phyloP scores from a whole-genome alignment of 345 rosid genomes.

The Viola odorata region DNA sequence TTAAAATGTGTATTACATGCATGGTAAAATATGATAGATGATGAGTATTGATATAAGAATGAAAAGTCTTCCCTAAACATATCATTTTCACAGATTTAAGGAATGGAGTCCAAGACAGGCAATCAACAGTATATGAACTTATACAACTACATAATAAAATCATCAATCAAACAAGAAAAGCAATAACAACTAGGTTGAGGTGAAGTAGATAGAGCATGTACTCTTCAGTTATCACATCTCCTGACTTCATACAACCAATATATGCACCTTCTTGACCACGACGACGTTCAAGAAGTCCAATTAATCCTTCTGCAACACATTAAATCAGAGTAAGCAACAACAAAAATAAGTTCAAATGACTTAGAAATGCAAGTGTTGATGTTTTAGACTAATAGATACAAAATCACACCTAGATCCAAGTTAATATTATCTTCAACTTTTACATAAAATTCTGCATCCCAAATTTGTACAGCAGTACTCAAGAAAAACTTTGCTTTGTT shows the following conservation, averaged over 20 bases:
- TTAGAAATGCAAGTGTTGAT: conserved; percentile 8
- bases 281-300: conserved; percentile 60
- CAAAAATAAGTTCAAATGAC: background rate
- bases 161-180: background rate
- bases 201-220: conserved; percentile 29
- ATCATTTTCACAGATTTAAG: no score
- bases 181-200: conserved; percentile 1
- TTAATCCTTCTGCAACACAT: conserved; percentile 58
- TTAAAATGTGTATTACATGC: no score
- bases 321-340: conserved; percentile 11
- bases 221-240: conserved; percentile 75
- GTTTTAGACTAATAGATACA: conserved; percentile 9
- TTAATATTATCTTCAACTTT: conserved; percentile 78
- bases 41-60: no score
- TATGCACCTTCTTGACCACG: conserved; percentile 73
- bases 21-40: no score
- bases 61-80: no score
- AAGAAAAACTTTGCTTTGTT: conserved; percentile 83
- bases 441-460: conserved; percentile 93
- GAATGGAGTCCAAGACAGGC: no score
- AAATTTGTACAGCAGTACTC: conserved; percentile 75
- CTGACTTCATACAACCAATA: conserved; percentile 97
- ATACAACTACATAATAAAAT: no score
- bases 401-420: conserved; percentile 72
- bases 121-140: no score